Evolutionary conservation across 1,284 basidiomycete genomes (phyloP).

Genomic region (Neolentinus lepideus): DNA sequence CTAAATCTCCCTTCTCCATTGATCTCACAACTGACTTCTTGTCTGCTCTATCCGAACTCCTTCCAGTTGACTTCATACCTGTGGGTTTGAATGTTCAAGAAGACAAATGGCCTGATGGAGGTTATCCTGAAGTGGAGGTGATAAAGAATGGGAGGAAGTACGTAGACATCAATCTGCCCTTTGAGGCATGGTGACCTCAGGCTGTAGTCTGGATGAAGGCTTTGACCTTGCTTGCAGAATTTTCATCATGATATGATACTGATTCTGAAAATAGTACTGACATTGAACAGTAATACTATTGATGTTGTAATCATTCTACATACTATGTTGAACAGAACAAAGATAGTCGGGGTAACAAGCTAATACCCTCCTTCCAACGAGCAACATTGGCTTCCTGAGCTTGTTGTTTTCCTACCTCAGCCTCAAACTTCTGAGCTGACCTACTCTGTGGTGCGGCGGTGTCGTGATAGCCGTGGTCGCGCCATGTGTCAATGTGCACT

Average conservation of each 20-base stretch:
- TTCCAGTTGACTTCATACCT: conserved; percentile 8
- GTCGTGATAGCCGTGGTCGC: no score
- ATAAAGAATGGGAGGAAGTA: conserved; percentile 10
- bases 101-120: conserved; percentile 15
- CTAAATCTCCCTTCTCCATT: conserved; percentile 11
- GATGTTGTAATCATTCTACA: neutral
- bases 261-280: neutral
- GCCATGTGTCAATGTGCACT: no score
- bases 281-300: neutral
- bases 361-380: neutral
- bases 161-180: conserved; percentile 12
- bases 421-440: neutral
- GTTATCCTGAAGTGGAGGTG: conserved; percentile 14
- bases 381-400: neutral
- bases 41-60: conserved; percentile 1
- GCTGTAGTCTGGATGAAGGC: neutral
- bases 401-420: neutral
- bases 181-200: neutral
- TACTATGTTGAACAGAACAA: neutral
- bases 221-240: neutral
- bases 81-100: conserved; percentile 14
- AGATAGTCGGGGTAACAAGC: neutral
- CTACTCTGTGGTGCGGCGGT: no score
- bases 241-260: neutral
- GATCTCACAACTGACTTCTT: conserved; percentile 4